Conservation (phyloP, 768 basidiomycete species). For the Lactarius quietus region DNA sequence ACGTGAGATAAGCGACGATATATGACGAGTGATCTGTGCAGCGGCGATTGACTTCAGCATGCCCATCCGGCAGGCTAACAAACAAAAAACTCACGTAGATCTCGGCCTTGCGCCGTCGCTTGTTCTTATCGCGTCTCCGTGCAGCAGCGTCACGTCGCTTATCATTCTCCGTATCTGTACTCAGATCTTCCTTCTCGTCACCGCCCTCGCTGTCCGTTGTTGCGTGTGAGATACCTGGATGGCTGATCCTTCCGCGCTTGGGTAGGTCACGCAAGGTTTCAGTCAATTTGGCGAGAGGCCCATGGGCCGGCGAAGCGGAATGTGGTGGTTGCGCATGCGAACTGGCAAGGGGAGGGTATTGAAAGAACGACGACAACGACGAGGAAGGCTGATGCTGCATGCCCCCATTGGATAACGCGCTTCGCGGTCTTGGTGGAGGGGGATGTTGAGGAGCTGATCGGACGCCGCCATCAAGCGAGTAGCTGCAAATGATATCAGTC, state of each 20-base stretch:
- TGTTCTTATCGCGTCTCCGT: constrained; percentile 42
- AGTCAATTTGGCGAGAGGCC: constrained; percentile 33
- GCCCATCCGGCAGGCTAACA: background rate
- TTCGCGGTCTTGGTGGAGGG: constrained; percentile 17
- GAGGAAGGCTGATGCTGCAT: background rate
- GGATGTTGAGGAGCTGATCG: constrained; percentile 11
- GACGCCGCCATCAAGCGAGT: constrained; percentile 30
- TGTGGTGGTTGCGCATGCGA: background rate
- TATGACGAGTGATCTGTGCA: constrained; percentile 71
- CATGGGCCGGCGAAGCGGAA: background rate
- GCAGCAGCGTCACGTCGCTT: constrained; percentile 29
- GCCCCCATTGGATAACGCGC: constrained; percentile 22
- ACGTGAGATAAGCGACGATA: constrained; percentile 74
- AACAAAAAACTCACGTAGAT: constrained; percentile 56
- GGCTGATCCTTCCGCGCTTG: constrained; percentile 29
- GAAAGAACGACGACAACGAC: constrained; percentile 1
- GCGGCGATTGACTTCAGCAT: background rate
- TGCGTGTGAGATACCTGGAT: constrained; percentile 30
- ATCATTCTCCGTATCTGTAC: constrained; percentile 24
- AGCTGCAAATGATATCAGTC: constrained; percentile 21
- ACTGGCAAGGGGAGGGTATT: background rate
- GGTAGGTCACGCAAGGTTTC: constrained; percentile 42
- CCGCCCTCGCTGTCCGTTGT: constrained; percentile 31
- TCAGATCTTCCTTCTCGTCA: constrained; percentile 29
- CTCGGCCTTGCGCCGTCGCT: constrained; percentile 56